A percentile compares a stretch with the other conserved stretches of the same genome.
Evolutionary conservation across 768 basidiomycete species (phyloP).

Genomic region (Coprinellus aureogranulatus): DNA sequence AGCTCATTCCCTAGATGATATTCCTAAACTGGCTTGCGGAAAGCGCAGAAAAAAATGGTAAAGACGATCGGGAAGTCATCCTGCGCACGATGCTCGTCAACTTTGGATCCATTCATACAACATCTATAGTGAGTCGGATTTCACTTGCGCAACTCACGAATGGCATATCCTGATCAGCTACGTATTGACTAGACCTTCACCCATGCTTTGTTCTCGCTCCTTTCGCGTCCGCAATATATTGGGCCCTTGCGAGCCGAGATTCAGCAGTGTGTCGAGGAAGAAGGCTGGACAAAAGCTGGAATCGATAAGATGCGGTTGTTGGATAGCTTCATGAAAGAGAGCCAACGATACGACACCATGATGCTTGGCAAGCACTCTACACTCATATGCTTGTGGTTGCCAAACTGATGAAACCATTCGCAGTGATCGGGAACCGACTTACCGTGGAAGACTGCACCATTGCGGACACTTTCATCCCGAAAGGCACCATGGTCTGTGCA

Average conservation of each 20-base stretch:
- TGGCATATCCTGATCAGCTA: too few relatives aligned
- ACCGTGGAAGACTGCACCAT: slow-evolving; percentile 40
- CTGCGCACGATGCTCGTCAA: slow-evolving; percentile 37
- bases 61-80: slow-evolving; percentile 26
- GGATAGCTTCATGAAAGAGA: slow-evolving; percentile 16
- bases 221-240: slow-evolving; percentile 30
- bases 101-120: slow-evolving; percentile 44
- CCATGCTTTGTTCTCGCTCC: slow-evolving; percentile 35
- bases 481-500: slow-evolving; percentile 32
- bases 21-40: slow-evolving; percentile 48
- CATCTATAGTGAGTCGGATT: slow-evolving; percentile 32
- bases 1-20: slow-evolving; percentile 36
- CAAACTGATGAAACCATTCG: background rate
- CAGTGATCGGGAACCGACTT: slow-evolving; percentile 27
- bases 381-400: background rate
- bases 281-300: slow-evolving; percentile 29
- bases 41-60: slow-evolving; percentile 28
- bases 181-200: slow-evolving; percentile 43
- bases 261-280: slow-evolving; percentile 29
- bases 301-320: slow-evolving; percentile 9
- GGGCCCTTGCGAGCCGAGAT: slow-evolving; percentile 43
- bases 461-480: slow-evolving; percentile 39
- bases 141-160: too few relatives aligned
- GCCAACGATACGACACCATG: slow-evolving; percentile 10
- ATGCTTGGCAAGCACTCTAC: background rate